Evolutionary conservation across 371 early-diverging fungal species (phyloP).

Genomic region (Mucor saturninus): DNA sequence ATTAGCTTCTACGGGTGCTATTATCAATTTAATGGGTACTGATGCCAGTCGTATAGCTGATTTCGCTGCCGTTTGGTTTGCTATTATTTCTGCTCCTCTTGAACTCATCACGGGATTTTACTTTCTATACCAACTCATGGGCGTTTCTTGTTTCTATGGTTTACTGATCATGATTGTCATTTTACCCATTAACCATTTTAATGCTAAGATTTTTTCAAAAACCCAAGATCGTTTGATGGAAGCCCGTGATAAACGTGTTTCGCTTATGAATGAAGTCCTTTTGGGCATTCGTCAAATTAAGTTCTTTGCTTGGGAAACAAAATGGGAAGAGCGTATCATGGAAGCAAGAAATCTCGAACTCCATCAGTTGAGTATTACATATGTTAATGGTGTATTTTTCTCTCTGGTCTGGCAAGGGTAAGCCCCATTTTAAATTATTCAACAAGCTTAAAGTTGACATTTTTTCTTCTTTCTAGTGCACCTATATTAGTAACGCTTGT

Average conservation of each 20-base stretch:
- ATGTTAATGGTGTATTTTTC: conserved; percentile 29
- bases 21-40: conserved; percentile 79
- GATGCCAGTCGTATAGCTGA: conserved; percentile 69
- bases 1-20: conserved; percentile 55
- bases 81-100: conserved; percentile 57
- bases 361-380: conserved; percentile 45
- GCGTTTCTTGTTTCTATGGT: conserved; percentile 70
- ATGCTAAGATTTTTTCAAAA: conserved; percentile 56
- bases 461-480: conserved; percentile 17
- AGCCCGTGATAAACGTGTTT: conserved; percentile 59
- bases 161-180: conserved; percentile 60
- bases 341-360: conserved; percentile 60
- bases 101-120: conserved; percentile 64
- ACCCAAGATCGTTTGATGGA: conserved; percentile 60
- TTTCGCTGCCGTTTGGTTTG: conserved; percentile 51
- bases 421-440: background rate
- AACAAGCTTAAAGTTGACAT: background rate
- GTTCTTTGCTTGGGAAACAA: conserved; percentile 69
- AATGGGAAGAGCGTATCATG: conserved; percentile 49
- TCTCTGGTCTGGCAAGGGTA: conserved; percentile 42
- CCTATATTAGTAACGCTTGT: conserved; percentile 59
- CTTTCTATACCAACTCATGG: conserved; percentile 68
- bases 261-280: conserved; percentile 60
- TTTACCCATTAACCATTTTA: conserved; percentile 58
- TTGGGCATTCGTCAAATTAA: conserved; percentile 76